Base-by-base conservation (phyloP, 129 eudicot genomes). In the Deinandra increscens region DNA sequence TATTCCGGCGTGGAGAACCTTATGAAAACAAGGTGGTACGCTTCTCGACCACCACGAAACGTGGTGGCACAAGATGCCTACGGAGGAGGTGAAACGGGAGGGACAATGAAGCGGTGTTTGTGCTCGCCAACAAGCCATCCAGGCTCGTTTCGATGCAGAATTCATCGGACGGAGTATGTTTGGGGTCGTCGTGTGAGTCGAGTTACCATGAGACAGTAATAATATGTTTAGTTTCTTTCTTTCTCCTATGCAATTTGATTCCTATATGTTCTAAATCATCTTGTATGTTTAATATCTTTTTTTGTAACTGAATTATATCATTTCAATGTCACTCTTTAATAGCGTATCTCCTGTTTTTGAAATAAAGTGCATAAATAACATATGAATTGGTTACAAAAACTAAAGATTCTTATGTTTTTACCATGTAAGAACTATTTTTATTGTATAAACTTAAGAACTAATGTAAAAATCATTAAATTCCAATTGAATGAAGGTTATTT, bases 71-170 rank as follows among this genome's bases (percentile, higher is more conserved):
- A 5, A 10, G 72, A 80, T 29, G 79, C 33, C 2, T 36, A 58
- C 18, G 19, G 77, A 12, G 59, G 76, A 17, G 73, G 56, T 20
- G 64, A 54, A 31, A 12, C 79, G 22, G 58, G n/a, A 13, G 73
- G 59, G 20, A 64, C 53, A 19, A n/a, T 51, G 75, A 74, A 68
- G 71, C 69, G 37, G 71, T 88, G 95, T 72, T 7, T 85, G 34
- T 88, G 95, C 74, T 88, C 95, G 13, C 91, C 91, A 9, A 82
- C 90, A 19, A 80, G n/a, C 3, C 95, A 88, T 67, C 88, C 88
- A 2, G 95, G 95, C 5, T 88, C 95, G 20, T 88, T 88, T 60
- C 82, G 91, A 26, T 88, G 95, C 74, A 83, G 86, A 64, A 44
- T 72, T 68, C 95, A 88, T 78, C 90, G 61, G 23, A 49, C 51